Conservation (phyloP, 495 filamentous ascomycete species). For the Stereocaulon alpinum region DNA sequence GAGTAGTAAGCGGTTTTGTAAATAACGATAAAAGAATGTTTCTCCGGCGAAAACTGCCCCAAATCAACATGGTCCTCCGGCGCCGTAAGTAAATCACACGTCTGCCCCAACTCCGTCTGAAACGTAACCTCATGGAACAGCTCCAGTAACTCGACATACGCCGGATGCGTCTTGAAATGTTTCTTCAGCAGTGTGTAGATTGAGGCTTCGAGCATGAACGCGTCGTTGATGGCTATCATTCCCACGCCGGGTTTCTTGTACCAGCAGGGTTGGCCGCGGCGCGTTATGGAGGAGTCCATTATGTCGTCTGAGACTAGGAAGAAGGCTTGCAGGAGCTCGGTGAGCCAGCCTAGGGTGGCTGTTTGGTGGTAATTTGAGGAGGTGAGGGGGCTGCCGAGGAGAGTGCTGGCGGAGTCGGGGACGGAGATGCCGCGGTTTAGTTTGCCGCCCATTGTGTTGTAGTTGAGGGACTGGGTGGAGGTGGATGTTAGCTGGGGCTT, state of each 20-base stretch:
- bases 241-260: conserved; percentile 79
- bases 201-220: conserved; percentile 84
- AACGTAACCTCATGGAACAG: conserved; percentile 89
- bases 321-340: conserved; percentile 95
- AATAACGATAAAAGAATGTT: conserved; percentile 96
- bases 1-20: conserved; percentile 99
- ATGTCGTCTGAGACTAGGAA: conserved; percentile 98
- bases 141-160: conserved; percentile 84
- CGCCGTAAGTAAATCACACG: conserved; percentile 88
- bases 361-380: conserved; percentile 19
- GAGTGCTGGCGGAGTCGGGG: conserved; percentile 74
- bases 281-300: conserved; percentile 91
- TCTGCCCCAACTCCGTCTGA: conserved; percentile 90
- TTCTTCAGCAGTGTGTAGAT: conserved; percentile 92
- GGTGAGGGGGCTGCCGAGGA: conserved; percentile 52
- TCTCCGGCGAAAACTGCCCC: conserved; percentile 84
- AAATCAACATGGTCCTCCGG: conserved; percentile 84
- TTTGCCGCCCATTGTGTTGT: conserved; percentile 89
- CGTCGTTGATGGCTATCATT: conserved; percentile 94
- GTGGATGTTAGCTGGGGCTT: neutral
- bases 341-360: conserved; percentile 75
- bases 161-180: conserved; percentile 73
- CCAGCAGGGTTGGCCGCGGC: conserved; percentile 91
- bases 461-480: conserved; percentile 52
- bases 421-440: conserved; percentile 98